Base-by-base conservation (phyloP, 106 monocot species). In the Allium sativum region DNA sequence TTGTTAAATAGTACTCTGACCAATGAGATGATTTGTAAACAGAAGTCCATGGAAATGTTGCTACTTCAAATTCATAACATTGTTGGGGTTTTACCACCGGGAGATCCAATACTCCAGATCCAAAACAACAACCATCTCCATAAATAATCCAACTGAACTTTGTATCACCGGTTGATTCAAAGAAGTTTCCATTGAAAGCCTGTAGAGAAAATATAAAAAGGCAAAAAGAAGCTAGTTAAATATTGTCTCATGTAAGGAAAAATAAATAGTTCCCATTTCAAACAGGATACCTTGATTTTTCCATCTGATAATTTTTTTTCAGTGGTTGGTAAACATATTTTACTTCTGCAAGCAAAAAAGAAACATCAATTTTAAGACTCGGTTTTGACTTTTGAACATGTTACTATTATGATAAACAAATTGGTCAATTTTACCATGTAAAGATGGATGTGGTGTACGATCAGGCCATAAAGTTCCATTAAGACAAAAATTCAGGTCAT, bases 381-480 rank as follows among this genome's bases (percentile, higher is more conserved):
- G 31, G 2, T 31, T 31, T 31, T n/a, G n/a, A n/a, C n/a, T n/a
- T n/a, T n/a, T 31, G 31, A 31, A 5, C 31, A 31, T 31, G 31
- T 5, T 31, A 31, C 31, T 3, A 31, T 22, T 22, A 40, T 4
- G 42, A 54, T 20, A 71, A n/a, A 10, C 2, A 44, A 40, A 12
- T 64, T 45, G 18, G 13, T 41, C 17, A 21, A 44, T 12, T 18
- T 61, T 84, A 91, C 96, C 96, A 77, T 91, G 71, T 21, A 98
- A 19, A 55, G 91, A 87, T 56, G 96, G 96, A 77, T 98, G 96
- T 78, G 87, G 91, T 59, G 91, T 82, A 42, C 96, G 65, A 77
- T 98, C 91, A 44, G 96, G 91, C 96, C 96, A 98, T 45, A 53
- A 67, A 68, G 91, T 76, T 19, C 96, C 96, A 84, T 98, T 88